Evolutionary conservation across 768 basidiomycete genomes (phyloP), one percentile per base, ranked within the genome.

Genomic region (Xanthoconium stramineum): DNA sequence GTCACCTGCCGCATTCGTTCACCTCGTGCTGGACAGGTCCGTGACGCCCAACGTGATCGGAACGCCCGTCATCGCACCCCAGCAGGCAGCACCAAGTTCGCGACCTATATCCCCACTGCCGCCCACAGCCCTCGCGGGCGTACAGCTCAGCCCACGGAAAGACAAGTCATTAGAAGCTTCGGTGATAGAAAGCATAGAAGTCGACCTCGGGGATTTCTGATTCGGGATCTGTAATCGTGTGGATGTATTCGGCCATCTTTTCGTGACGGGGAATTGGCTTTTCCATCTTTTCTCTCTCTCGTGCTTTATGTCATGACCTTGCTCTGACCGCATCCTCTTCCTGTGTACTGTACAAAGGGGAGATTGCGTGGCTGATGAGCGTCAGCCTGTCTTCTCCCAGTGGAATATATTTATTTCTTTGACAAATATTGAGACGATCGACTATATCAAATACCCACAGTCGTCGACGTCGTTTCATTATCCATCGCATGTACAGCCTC

Each of bases 181-280:
- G 19, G 69, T 89, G 38, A 80, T 88, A 60, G 83, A 86, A 47
- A 78, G 78, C 30, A 78, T 91, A 61, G 88, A 91, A 60, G 78
- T 91, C 56, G 88, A 91, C 69, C 75, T 91, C 44, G 89, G 89
- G 49, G 89, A 91, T 71, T 91, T 91, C 70, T 91, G 70, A 65
- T 42, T 48, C 45, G 11, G 46, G 15, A 55, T 45, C 52, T 55
- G 28, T 38, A 24, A 28, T 49, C 57, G 6, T 6, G 28, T 43
- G 24, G 7, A 37, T 47, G 50, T 65, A 45, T 40, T 28, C 20
- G 40, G 49, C 19, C 30, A 56, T 50, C 40, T 50, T 24, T 37
- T 50, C 29, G 11, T 40, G 40, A 58, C 35, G 14, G 42, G 28
- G 36, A 36, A 43, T n/a, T 29, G 40, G 55, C 37, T 33, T 35